Percentiles rank a stretch among this genome's conserved stretches.
Evolutionary conservation across 2,329 filamentous ascomycete species (phyloP).

Genomic region (Xylogone sp.): DNA sequence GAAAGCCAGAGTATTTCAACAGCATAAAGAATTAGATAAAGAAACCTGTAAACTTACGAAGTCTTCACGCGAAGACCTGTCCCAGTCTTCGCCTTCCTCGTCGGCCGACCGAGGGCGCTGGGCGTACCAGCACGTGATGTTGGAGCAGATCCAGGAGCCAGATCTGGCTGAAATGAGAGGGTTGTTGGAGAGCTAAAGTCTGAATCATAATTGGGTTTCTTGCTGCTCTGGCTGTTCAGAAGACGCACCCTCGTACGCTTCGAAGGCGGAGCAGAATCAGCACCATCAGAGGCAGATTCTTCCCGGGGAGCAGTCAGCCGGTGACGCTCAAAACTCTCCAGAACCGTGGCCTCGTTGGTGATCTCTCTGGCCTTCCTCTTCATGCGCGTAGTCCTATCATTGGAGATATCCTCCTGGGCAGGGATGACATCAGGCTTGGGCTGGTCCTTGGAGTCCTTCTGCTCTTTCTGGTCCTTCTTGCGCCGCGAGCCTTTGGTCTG

Average conservation of each 20-base stretch:
- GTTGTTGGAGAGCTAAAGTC: conserved; percentile 51
- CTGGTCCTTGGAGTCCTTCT: background rate
- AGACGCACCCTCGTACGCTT: conserved; percentile 18
- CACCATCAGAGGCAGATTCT: conserved; percentile 15
- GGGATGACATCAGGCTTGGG: background rate
- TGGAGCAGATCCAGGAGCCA: conserved; percentile 40
- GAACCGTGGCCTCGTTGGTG: conserved; percentile 12
- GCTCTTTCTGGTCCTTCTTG: background rate
- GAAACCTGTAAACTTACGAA: conserved; percentile 54
- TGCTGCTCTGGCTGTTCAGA: conserved; percentile 14
- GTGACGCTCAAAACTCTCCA: conserved; percentile 24
- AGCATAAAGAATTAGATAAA: conserved; percentile 5
- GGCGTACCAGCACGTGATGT: conserved; percentile 61
- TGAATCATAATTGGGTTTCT: conserved; percentile 42
- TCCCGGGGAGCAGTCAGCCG: conserved; percentile 5
- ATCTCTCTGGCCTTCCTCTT: conserved; percentile 24
- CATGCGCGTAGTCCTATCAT: conserved; percentile 9
- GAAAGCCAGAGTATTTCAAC: conserved; percentile 1
- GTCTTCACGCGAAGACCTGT: conserved; percentile 57
- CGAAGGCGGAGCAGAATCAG: conserved; percentile 14
- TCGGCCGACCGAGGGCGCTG: conserved; percentile 43
- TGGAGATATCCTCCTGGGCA: background rate
- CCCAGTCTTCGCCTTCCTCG: conserved; percentile 58
- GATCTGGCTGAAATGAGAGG: conserved; percentile 40
- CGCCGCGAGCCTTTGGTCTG: background rate